Percentiles rank a stretch among this genome's conserved stretches.
Evolutionary conservation across 2,329 filamentous ascomycete genomes (phyloP).

Genomic region (Botryosphaeria dothidea): DNA sequence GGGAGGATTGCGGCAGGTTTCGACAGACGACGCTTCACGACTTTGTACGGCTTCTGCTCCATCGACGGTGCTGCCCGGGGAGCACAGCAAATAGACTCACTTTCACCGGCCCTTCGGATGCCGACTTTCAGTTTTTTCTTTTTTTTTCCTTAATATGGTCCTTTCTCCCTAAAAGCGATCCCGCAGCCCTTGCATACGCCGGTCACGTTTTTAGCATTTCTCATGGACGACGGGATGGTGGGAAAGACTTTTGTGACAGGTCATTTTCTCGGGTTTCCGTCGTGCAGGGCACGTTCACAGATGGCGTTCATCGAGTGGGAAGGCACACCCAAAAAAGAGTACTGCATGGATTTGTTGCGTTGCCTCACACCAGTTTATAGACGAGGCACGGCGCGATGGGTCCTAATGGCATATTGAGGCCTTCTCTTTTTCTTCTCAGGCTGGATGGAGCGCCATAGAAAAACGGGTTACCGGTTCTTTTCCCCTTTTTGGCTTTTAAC

Average conservation of each 20-base stretch:
- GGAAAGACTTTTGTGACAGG: slow-evolving; percentile 11
- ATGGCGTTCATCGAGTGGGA: slow-evolving; percentile 20
- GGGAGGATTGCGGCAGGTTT: slow-evolving; percentile 30
- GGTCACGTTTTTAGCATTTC: slow-evolving; percentile 19
- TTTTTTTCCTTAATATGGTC: slow-evolving; percentile 27
- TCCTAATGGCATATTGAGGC: slow-evolving; percentile 16
- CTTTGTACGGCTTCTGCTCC: slow-evolving; percentile 40
- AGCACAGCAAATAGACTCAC: slow-evolving; percentile 37
- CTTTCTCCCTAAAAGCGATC: slow-evolving; percentile 44
- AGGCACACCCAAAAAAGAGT: slow-evolving; percentile 18
- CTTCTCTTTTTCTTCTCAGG: slow-evolving; percentile 17
- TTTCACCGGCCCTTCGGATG: slow-evolving; percentile 39
- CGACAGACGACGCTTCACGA: slow-evolving; percentile 39
- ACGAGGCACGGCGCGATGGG: slow-evolving; percentile 18
- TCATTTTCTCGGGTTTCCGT: slow-evolving; percentile 19
- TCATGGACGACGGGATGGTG: slow-evolving; percentile 18
- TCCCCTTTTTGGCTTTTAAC: slow-evolving; percentile 17
- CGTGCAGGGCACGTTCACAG: slow-evolving; percentile 19
- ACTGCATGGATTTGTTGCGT: slow-evolving; percentile 18
- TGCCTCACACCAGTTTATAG: slow-evolving; percentile 15
- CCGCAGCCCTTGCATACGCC: slow-evolving; percentile 25
- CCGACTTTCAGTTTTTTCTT: slow-evolving; percentile 32
- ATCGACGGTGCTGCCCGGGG: slow-evolving; percentile 42
- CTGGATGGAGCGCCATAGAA: slow-evolving; percentile 19
- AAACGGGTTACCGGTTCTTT: slow-evolving; percentile 14